Conservation (phyloP, 2,329 filamentous ascomycete genomes). For the Lecanoromycetidae sp. region DNA sequence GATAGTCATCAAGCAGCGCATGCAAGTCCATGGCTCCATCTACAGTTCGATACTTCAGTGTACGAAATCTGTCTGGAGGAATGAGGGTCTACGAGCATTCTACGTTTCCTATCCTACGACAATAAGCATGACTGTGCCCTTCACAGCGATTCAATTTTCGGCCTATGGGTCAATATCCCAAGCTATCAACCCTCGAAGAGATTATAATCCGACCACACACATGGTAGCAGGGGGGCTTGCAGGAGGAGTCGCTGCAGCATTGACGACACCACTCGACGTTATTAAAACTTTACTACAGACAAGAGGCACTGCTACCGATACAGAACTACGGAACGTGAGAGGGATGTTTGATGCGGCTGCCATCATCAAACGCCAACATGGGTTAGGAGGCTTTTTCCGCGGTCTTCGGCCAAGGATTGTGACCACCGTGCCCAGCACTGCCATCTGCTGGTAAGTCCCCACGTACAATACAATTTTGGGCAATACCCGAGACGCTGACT, state of each 20-base stretch:
- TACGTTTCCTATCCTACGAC: slow-evolving; percentile 98
- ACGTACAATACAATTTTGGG: not conserved
- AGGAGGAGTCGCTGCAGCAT: slow-evolving; percentile 80
- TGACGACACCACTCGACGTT: slow-evolving; percentile 94
- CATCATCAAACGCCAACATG: slow-evolving; percentile 73
- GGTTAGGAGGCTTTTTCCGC: slow-evolving; percentile 79
- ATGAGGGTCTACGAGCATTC: slow-evolving; percentile 81
- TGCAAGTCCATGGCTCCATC: slow-evolving; percentile 94
- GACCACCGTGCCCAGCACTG: slow-evolving; percentile 95
- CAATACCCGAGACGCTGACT: not conserved
- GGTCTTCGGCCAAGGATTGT: slow-evolving; percentile 83
- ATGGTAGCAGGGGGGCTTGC: slow-evolving; percentile 85
- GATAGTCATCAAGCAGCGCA: slow-evolving; percentile 98
- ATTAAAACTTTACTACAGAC: slow-evolving; percentile 98
- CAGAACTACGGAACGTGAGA: slow-evolving; percentile 73
- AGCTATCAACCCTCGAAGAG: slow-evolving; percentile 69
- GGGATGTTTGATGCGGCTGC: slow-evolving; percentile 67
- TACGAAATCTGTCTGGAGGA: slow-evolving; percentile 73
- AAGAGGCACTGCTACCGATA: slow-evolving; percentile 67
- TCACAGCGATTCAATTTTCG: slow-evolving; percentile 92
- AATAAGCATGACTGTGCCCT: slow-evolving; percentile 95
- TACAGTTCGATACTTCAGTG: slow-evolving; percentile 82
- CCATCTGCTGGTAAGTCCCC: slow-evolving; percentile 76
- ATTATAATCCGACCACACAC: slow-evolving; percentile 86
- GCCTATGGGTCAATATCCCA: slow-evolving; percentile 96